Evolutionary conservation across 1,139 yeast species (phyloP).

Genomic region (Kurtzmaniella natalensis): DNA sequence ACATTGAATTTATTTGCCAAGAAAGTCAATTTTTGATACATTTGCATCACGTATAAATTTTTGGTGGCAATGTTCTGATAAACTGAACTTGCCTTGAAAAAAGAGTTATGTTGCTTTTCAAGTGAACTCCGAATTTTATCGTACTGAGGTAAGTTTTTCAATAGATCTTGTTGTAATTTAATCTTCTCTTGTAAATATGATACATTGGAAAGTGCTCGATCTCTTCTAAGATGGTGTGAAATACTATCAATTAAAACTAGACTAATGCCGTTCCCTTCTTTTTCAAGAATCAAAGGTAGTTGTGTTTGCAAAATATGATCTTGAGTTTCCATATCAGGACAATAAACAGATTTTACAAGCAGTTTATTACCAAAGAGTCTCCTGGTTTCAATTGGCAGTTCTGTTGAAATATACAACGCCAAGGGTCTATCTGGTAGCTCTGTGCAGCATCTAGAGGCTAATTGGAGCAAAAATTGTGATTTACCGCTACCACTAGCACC

Average conservation of each 20-base stretch:
- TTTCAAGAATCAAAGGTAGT: constrained; percentile 52
- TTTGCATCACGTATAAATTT: constrained; percentile 36
- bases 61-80: constrained; percentile 33
- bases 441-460: constrained; percentile 50
- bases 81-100: constrained; percentile 21
- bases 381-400: constrained; percentile 63
- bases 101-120: constrained; percentile 23
- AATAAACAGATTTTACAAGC: constrained; percentile 45
- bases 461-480: constrained; percentile 67
- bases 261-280: constrained; percentile 38
- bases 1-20: constrained; percentile 47
- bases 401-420: constrained; percentile 73
- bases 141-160: constrained; percentile 15
- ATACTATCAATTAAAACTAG: constrained; percentile 73
- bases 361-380: constrained; percentile 37
- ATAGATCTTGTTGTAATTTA: constrained; percentile 18
- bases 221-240: constrained; percentile 80
- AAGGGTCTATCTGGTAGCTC: constrained; percentile 34
- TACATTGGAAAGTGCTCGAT: constrained; percentile 38
- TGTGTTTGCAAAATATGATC: constrained; percentile 73
- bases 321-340: constrained; percentile 66
- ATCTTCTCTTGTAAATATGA: constrained; percentile 22
- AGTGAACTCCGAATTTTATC: constrained; percentile 21
- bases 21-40: constrained; percentile 46
- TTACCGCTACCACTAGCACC: constrained; percentile 88